Conservation (phyloP, 2,329 filamentous ascomycete genomes). For the Clonostachys rhizophaga region DNA sequence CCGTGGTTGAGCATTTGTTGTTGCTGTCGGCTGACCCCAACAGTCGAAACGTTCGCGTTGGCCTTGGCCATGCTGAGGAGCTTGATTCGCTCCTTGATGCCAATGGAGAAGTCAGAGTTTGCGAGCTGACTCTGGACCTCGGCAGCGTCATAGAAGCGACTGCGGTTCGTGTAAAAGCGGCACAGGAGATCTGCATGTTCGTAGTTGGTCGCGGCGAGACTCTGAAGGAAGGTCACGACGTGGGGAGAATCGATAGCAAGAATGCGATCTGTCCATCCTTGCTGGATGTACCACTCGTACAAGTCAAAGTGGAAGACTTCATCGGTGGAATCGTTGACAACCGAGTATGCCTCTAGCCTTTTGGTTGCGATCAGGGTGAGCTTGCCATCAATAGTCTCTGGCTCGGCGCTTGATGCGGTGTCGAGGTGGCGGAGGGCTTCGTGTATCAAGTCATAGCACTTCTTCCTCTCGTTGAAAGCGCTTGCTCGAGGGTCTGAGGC, state of each 20-base stretch:
- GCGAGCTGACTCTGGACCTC: slow-evolving; percentile 81
- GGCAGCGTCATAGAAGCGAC: slow-evolving; percentile 81
- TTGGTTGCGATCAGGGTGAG: slow-evolving; percentile 73
- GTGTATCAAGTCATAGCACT: slow-evolving; percentile 86
- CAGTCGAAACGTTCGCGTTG: slow-evolving; percentile 81
- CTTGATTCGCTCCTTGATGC: slow-evolving; percentile 81
- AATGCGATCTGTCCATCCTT: slow-evolving; percentile 80
- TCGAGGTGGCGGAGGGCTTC: slow-evolving; percentile 77
- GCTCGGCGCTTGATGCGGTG: slow-evolving; percentile 59
- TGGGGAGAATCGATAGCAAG: slow-evolving; percentile 80
- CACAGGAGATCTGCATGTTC: slow-evolving; percentile 87
- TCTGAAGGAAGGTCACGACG: slow-evolving; percentile 80
- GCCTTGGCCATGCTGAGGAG: slow-evolving; percentile 88
- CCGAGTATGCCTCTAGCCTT: slow-evolving; percentile 80
- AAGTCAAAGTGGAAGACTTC: slow-evolving; percentile 93
- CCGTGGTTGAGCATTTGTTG: slow-evolving; percentile 83
- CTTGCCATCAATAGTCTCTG: slow-evolving; percentile 73
- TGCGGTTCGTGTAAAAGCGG: slow-evolving; percentile 83
- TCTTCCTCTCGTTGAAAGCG: slow-evolving; percentile 66
- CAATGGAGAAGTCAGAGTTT: slow-evolving; percentile 72
- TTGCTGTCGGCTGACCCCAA: slow-evolving; percentile 70
- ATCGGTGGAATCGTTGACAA: slow-evolving; percentile 83
- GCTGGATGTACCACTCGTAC: slow-evolving; percentile 95
- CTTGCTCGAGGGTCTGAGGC: slow-evolving; percentile 47
- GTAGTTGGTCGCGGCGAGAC: slow-evolving; percentile 66